Evolutionary conservation across 495 filamentous ascomycete genomes (phyloP).

Genomic region (Cercophora samala): DNA sequence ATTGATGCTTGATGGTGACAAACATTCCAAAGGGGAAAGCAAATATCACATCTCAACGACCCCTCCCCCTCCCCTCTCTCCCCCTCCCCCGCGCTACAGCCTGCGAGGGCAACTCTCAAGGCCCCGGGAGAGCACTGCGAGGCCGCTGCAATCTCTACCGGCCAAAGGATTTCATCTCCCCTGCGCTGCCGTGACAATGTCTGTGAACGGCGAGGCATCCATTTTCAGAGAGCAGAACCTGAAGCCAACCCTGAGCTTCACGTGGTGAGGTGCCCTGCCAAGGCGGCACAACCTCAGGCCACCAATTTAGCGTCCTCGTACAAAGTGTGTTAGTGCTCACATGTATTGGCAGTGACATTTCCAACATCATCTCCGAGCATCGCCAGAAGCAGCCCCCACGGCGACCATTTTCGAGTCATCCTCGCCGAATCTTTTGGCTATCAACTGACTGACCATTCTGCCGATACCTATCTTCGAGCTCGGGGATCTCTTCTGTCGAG

Average conservation of each 20-base stretch:
- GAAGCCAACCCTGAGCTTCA: background rate
- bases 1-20: background rate
- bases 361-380: conserved; percentile 4
- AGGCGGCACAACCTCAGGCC: conserved; percentile 11
- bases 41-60: background rate
- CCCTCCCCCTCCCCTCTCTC: background rate
- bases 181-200: background rate
- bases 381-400: background rate
- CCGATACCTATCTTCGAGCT: background rate
- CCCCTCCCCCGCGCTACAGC: background rate
- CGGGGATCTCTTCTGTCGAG: no score
- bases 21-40: background rate
- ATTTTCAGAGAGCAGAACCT: background rate
- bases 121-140: background rate
- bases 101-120: background rate
- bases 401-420: background rate
- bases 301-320: conserved; percentile 1
- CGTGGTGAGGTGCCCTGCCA: conserved; percentile 2
- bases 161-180: conserved; percentile 5
- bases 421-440: background rate
- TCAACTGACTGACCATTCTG: conserved; percentile 5
- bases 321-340: conserved; percentile 7
- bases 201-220: background rate
- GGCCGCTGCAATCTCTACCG: conserved; percentile 9
- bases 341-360: background rate